These are phyloP conservation scores for Backusella tuberculispora DNA, from an alignment of 192 early-diverging fungal species.

Conservation along the genomic window DNA sequence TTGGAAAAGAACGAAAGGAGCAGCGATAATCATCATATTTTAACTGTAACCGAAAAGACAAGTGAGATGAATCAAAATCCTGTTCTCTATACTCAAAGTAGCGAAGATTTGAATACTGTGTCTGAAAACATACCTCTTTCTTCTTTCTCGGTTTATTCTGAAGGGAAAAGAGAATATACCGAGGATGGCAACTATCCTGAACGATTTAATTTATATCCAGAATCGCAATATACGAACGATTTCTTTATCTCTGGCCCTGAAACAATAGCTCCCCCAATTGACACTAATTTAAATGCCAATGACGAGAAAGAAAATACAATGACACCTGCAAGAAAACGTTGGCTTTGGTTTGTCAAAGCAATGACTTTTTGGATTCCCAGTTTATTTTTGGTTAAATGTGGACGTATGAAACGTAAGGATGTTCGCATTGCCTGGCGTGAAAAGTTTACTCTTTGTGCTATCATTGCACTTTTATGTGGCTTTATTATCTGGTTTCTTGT, in stretches of 20 bases:
- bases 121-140: not conserved
- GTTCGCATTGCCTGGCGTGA: constrained; percentile 96
- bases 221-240: constrained; percentile 26
- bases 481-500: constrained; percentile 87
- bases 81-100: not conserved
- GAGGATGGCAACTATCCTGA: constrained; percentile 20
- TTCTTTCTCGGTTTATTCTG: constrained; percentile 21
- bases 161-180: constrained; percentile 26
- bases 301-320: constrained; percentile 57
- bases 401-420: constrained; percentile 80
- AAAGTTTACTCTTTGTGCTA: constrained; percentile 88
- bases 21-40: constrained; percentile 39
- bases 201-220: constrained; percentile 10
- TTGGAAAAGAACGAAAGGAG: constrained; percentile 64
- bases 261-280: not conserved
- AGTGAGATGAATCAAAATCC: not conserved
- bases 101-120: not conserved
- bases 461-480: constrained; percentile 78
- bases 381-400: constrained; percentile 62
- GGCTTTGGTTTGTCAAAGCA: constrained; percentile 81
- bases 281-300: constrained; percentile 12
- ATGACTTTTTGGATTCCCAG: constrained; percentile 85
- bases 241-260: not conserved
- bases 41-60: not conserved
- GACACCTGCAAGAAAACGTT: constrained; percentile 68